Evolutionary conservation across 2,329 filamentous ascomycete species (phyloP).

Genomic region (Alternaria brassicae): DNA sequence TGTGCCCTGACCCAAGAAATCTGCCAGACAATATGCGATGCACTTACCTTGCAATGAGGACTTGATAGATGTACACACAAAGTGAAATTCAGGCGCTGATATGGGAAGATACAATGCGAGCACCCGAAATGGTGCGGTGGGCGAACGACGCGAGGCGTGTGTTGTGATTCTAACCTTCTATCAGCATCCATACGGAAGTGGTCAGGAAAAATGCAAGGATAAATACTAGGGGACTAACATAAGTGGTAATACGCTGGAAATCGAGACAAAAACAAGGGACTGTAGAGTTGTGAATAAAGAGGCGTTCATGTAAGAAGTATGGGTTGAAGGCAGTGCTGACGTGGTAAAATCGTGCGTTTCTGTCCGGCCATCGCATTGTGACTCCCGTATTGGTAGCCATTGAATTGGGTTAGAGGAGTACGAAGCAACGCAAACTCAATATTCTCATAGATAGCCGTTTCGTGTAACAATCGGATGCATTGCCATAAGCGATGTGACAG

Average conservation of each 20-base stretch:
- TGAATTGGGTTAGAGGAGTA: not conserved
- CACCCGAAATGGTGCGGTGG: not conserved
- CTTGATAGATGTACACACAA: not conserved
- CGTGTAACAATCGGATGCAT: slow-evolving; percentile 1
- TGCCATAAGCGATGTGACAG: not conserved
- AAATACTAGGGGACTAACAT: not conserved
- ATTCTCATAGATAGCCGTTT: not conserved
- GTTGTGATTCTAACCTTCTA: not conserved
- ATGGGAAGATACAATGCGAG: not conserved
- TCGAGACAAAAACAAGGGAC: not conserved
- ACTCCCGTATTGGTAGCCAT: slow-evolving; percentile 1
- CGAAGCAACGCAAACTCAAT: not conserved
- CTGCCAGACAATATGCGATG: not conserved
- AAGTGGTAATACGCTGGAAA: slow-evolving; percentile 1
- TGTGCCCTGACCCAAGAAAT: slow-evolving; percentile 2
- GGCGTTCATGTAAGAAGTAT: slow-evolving; percentile 6
- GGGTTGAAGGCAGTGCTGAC: slow-evolving; percentile 12
- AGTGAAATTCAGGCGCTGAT: not conserved
- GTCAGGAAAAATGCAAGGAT: not conserved
- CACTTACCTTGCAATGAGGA: not conserved
- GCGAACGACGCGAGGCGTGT: not conserved
- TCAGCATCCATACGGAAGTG: not conserved
- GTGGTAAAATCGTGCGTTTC: slow-evolving; percentile 14
- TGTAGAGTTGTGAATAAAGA: not conserved
- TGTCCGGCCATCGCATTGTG: slow-evolving; percentile 8